These are phyloP conservation scores for Hortiboletus campestris DNA, from an alignment of 768 basidiomycete genomes.

Conservation along the genomic window DNA sequence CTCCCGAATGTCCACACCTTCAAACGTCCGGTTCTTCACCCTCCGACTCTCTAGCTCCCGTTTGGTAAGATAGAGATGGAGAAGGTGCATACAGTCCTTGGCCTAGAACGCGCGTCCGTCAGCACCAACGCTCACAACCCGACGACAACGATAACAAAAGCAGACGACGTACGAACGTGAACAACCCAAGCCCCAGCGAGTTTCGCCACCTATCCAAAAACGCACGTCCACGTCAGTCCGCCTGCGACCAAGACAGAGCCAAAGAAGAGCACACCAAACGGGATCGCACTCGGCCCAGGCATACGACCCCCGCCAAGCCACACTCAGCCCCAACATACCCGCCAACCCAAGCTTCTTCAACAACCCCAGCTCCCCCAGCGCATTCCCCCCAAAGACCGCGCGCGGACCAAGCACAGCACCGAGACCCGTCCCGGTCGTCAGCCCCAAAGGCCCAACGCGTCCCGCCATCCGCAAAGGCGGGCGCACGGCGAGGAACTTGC, in stretches of 20 bases:
- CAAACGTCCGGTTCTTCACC: conserved; percentile 69
- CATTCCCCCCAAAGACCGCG: conserved; percentile 18
- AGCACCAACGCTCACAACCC: neutral
- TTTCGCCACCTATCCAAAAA: conserved; percentile 55
- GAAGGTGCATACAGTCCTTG: conserved; percentile 64
- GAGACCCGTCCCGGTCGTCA: conserved; percentile 10
- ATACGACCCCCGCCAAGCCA: conserved; percentile 54
- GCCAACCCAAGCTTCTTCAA: conserved; percentile 27
- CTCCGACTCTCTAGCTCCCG: conserved; percentile 67
- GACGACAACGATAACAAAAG: too few relatives aligned
- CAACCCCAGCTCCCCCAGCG: conserved; percentile 14
- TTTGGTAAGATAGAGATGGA: conserved; percentile 68
- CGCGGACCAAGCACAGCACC: conserved; percentile 5
- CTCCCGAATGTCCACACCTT: conserved; percentile 64
- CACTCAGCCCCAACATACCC: conserved; percentile 40
- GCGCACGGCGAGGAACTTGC: conserved; percentile 25
- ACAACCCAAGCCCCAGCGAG: conserved; percentile 63
- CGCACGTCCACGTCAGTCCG: neutral
- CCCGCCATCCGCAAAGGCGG: conserved; percentile 12
- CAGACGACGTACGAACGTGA: conserved; percentile 51
- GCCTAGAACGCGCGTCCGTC: conserved; percentile 37
- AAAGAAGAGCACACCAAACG: conserved; percentile 50
- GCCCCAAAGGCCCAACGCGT: conserved; percentile 16
- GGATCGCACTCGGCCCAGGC: conserved; percentile 71
- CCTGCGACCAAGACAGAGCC: neutral